These are phyloP conservation scores for Lactarius evosmus DNA, from an alignment of 768 basidiomycete genomes.

Conservation along the genomic window DNA sequence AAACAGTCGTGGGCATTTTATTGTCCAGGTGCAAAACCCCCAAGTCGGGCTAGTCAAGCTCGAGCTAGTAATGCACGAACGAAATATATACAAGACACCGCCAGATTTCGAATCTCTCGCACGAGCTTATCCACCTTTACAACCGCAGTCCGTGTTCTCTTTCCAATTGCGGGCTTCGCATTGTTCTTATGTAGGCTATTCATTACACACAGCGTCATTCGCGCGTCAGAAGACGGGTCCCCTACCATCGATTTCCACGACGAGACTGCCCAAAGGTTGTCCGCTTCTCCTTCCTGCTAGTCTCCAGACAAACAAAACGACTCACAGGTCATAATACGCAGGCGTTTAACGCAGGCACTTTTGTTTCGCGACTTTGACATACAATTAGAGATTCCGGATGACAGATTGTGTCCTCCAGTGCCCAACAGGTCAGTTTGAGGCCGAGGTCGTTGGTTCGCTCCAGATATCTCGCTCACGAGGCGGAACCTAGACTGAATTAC, in stretches of 20 bases:
- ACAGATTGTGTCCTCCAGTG: conserved; percentile 88
- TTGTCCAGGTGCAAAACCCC: too few relatives aligned
- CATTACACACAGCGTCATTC: conserved; percentile 29
- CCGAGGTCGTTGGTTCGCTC: neutral
- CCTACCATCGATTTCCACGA: conserved; percentile 72
- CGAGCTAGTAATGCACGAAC: conserved; percentile 52
- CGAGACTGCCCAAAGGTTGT: conserved; percentile 63
- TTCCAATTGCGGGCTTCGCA: neutral
- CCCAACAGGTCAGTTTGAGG: conserved; percentile 14
- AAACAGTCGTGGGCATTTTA: too few relatives aligned
- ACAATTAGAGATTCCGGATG: conserved; percentile 54
- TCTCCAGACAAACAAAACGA: neutral
- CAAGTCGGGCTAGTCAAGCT: too few relatives aligned
- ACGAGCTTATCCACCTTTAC: conserved; percentile 51
- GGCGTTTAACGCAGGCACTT: conserved; percentile 76
- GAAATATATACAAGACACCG: conserved; percentile 45
- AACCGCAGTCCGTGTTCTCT: conserved; percentile 44
- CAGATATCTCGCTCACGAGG: neutral
- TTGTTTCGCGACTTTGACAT: conserved; percentile 72
- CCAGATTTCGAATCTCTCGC: conserved; percentile 64
- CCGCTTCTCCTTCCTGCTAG: neutral
- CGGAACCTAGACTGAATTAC: conserved; percentile 67
- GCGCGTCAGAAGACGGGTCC: conserved; percentile 25
- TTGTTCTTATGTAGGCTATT: neutral
- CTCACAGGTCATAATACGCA: conserved; percentile 34